Percentiles rank a stretch among this genome's conserved stretches.
phyloP scores from a whole-genome alignment of 1,284 basidiomycete genomes.

The Fomes fomentarius region DNA sequence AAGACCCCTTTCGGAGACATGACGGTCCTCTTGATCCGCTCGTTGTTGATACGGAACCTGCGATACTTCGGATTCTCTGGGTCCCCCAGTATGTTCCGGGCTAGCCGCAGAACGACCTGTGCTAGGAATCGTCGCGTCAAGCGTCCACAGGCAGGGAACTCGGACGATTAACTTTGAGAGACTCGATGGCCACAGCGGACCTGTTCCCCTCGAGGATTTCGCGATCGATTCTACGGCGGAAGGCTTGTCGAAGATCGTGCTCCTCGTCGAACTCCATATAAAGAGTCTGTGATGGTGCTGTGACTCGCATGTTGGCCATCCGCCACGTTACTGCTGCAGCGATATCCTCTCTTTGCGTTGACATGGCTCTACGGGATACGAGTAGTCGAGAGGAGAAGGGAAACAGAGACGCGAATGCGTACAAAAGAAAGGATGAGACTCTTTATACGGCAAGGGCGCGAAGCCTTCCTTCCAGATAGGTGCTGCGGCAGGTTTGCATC shows the following conservation, averaged over 20 bases:
- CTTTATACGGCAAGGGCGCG: too few species aligned
- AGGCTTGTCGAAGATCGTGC: constrained; percentile 7
- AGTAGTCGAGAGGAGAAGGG: too few species aligned
- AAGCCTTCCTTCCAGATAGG: too few species aligned
- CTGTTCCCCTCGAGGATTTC: constrained; percentile 9
- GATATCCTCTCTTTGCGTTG: background rate
- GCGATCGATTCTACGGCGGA: constrained; percentile 9
- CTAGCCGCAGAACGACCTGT: constrained; percentile 50
- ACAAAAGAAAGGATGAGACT: too few species aligned
- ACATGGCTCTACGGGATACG: too few species aligned
- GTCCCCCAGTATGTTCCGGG: constrained; percentile 69
- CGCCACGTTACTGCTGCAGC: constrained; percentile 4
- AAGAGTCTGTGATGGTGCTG: constrained; percentile 4
- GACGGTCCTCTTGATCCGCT: constrained; percentile 57
- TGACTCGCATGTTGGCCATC: background rate
- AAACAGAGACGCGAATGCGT: too few species aligned
- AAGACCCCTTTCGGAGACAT: constrained; percentile 66
- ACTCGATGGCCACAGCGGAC: constrained; percentile 8
- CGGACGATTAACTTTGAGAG: constrained; percentile 11
- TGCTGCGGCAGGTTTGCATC: too few species aligned
- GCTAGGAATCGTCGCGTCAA: too few species aligned
- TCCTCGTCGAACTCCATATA: constrained; percentile 16
- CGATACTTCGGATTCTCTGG: constrained; percentile 69
- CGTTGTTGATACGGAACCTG: constrained; percentile 72
- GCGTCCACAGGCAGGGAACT: too few species aligned